These are phyloP conservation scores for Trichoderma gamsii DNA, from an alignment of 495 filamentous ascomycete genomes.

Conservation along the genomic window DNA sequence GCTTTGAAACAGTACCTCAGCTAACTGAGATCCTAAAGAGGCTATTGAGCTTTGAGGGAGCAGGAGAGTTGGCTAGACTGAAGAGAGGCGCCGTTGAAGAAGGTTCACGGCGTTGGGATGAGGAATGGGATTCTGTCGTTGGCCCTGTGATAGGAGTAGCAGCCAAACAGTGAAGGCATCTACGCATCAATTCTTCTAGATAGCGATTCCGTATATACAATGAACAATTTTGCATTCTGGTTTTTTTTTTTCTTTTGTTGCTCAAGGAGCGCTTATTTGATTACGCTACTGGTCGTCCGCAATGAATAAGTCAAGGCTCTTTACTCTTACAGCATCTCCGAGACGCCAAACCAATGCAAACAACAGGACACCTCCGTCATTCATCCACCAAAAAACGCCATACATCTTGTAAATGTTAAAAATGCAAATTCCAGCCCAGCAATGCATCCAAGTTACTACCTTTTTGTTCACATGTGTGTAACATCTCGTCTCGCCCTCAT, in stretches of 20 bases:
- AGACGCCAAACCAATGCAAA: conserved; percentile 11
- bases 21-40: conserved; percentile 53
- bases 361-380: background rate
- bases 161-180: background rate
- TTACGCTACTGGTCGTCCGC: background rate
- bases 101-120: conserved; percentile 77
- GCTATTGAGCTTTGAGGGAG: conserved; percentile 49
- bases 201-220: background rate
- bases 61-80: conserved; percentile 51
- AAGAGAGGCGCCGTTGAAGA: conserved; percentile 71
- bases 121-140: conserved; percentile 82
- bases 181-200: background rate
- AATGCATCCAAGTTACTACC: background rate
- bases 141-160: conserved; percentile 61
- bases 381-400: background rate
- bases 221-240: background rate
- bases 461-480: background rate
- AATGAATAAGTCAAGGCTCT: background rate
- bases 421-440: background rate
- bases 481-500: background rate
- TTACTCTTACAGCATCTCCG: background rate
- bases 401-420: background rate
- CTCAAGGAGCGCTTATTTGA: background rate
- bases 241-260: background rate
- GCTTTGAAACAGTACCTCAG: conserved; percentile 63